Evolutionary conservation across 306 rosid genomes (phyloP), one percentile per base, ranked within the genome.

Genomic region (Rosa persica): DNA sequence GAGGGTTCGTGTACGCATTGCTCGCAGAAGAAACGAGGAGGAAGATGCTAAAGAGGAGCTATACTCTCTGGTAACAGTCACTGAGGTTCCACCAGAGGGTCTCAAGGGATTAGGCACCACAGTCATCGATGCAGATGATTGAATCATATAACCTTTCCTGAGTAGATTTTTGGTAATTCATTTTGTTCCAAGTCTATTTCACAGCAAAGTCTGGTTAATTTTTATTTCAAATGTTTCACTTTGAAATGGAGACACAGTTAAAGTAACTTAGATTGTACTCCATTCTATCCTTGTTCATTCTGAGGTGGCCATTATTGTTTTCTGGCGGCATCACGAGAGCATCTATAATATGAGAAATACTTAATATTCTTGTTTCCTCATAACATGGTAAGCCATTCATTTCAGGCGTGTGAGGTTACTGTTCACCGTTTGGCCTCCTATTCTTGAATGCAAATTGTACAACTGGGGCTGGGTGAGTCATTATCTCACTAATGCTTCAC

Each of bases 41-140:
- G 86, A 83, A 74, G 86, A 83, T 79, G 83, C 80, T 23, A 69
- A 79, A 62, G 80, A 83, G 67, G 86, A 83, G 80, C 75, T 83
- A 11, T 83, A 60, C 70, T 78, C 86, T 23, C 83, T 79, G 19
- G 83, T 79, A 12, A 83, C 85, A 30, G 76, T 83, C 46, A 57
- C 85, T 6, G 82, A 78, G 66, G 60, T 73, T 46, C 76, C 76
- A 4, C 44, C 78, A 1, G 81, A 77, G 62, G 87, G 84, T 67
- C 76, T 84, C 47, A 75, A 52, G 70, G 84, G 87, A 60, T 75
- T 84, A 39, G 83, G 88, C 19, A 81, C 82, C 9, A 78, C 39
- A 36, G 78, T 81, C 39, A 16, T 81, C 43, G 88, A 81, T n/a
- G 87, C 54, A 84, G 85, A 84, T 8, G 84, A 81, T n/a, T 84